Evolutionary conservation across 139 green algal species (phyloP), one percentile per base, ranked within the genome.

Genomic region (Pedinophyceae sp.): DNA sequence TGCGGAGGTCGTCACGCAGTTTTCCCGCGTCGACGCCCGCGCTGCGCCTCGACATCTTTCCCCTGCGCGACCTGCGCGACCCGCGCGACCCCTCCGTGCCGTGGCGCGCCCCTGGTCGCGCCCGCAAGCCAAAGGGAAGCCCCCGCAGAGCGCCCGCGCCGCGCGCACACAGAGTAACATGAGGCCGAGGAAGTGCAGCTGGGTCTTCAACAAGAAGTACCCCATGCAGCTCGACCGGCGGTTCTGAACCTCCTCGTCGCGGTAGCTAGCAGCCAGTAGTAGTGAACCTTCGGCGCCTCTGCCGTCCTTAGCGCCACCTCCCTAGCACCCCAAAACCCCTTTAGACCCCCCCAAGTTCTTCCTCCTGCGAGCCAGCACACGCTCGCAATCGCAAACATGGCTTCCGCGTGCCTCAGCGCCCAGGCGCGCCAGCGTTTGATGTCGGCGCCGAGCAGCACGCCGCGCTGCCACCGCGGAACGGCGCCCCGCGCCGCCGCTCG

Each of bases 151-250:
- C n/a, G n/a, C n/a, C n/a, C n/a, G n/a, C n/a, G n/a, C n/a, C n/a
- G n/a, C n/a, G n/a, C n/a, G n/a, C n/a, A n/a, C n/a, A n/a, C n/a
- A n/a, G n/a, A n/a, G n/a, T n/a, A n/a, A n/a, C n/a, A n/a, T n/a
- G n/a, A n/a, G n/a, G n/a, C n/a, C n/a, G n/a, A n/a, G n/a, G n/a
- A 58, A 58, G 52, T 22, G 52, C 16, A 48, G 48, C 28, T 87
- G 78, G 78, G 74, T 84, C 1, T 86, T 79, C 55, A 86, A 86
- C 68, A 84, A 84, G 65, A 86, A 86, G 66, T 86, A 71, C 52
- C 57, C 70, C 20, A 56, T 68, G 28, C 57, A 72, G 48, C 34
- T 71, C 22, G 54, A 19, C 13, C 23, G 24, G 15, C 10, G 24
- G 13, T 53, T 29, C 47, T 24, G 16, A 29, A 29, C 29, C 27